Percentiles rank a stretch among this genome's conserved stretches.
Conservation (phyloP, 2,329 filamentous ascomycete genomes). For the Escovopsis sp. region DNA sequence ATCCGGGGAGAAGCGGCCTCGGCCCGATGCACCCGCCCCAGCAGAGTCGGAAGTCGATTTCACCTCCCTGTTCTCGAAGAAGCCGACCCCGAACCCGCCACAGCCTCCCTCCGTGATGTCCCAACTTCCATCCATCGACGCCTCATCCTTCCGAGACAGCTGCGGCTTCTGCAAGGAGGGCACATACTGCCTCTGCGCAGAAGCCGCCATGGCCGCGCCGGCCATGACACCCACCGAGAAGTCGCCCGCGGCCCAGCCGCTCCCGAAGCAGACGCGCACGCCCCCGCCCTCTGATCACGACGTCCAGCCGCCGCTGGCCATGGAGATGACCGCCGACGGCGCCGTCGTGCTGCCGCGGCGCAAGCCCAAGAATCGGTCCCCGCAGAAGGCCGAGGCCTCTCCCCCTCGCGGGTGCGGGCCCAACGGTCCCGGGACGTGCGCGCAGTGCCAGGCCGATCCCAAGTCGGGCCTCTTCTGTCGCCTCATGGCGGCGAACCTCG, state of each 20-base stretch:
- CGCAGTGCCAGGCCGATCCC: slow-evolving; percentile 63
- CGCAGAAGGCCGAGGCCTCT: neutral
- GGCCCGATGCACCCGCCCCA: slow-evolving; percentile 30
- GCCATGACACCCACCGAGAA: slow-evolving; percentile 24
- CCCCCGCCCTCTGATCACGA: slow-evolving; percentile 48
- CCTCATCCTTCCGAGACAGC: slow-evolving; percentile 41
- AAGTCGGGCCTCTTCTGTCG: slow-evolving; percentile 74
- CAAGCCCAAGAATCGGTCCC: slow-evolving; percentile 12
- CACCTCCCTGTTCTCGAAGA: slow-evolving; percentile 46
- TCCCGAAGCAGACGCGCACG: slow-evolving; percentile 36
- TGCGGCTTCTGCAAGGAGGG: slow-evolving; percentile 77
- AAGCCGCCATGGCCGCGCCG: slow-evolving; percentile 31
- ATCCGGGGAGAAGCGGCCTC: slow-evolving; percentile 41
- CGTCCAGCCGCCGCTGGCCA: slow-evolving; percentile 33
- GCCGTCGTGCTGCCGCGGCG: slow-evolving; percentile 43
- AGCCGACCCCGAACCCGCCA: slow-evolving; percentile 16
- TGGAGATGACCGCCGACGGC: slow-evolving; percentile 45
- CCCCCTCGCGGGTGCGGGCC: slow-evolving; percentile 37
- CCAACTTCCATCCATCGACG: slow-evolving; percentile 21
- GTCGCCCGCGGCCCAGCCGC: slow-evolving; percentile 20
- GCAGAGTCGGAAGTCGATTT: slow-evolving; percentile 62
- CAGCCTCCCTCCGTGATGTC: slow-evolving; percentile 11
- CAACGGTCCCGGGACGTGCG: slow-evolving; percentile 63
- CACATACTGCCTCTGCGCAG: slow-evolving; percentile 70
- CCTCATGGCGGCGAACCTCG: slow-evolving; percentile 54